Evolutionary conservation across 2,329 filamentous ascomycete species (phyloP), one percentile per base, ranked within the genome.

Genomic region (Colletotrichum truncatum): DNA sequence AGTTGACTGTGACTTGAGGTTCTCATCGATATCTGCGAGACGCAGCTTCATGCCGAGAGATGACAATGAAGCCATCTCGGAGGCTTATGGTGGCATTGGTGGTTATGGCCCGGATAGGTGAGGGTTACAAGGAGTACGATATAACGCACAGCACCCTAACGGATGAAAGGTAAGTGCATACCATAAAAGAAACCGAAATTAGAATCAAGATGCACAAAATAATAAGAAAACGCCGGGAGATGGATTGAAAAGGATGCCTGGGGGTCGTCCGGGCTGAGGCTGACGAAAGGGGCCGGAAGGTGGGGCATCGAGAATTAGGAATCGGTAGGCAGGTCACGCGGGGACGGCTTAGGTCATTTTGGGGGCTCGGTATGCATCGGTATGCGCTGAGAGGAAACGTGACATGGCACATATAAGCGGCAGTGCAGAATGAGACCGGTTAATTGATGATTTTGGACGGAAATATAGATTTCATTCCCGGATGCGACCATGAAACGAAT

Each of bases 311-410:
- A 32, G 49, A 54, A 46, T 61, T 64, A 64, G 61, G 61, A 64
- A 64, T 64, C 55, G 56, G 61, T 41, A 26, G 46, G 46, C 43
- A 32, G 56, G 61, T 64, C 61, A 64, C 48, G 61, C 55, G 61
- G 30, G 54, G 61, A 30, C 38, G 55, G 46, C 28, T 43, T 43
- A 23, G 55, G 39, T 39, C 6, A 28, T 28, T 10, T 43, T 28
- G 39, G 18, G 36, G 23, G 51, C 21, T 58, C 34, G 55, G 55
- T 51, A 58, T 58, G 54, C n/a, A 16, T 36, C 38, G 49, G 58
- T 43, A 32, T 26, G 53, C 30, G 18, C 25, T 28, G 38, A 1
- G 23, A 64, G 34, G 25, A 23, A 53, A n/a, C 39, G 61, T 61
- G 55, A 64, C 32, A 55, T 26, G 11, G 55, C 23, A 28, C 41